These are phyloP conservation scores for Candida odintsovae DNA, from an alignment of 805 yeast species.

Conservation along the genomic window DNA sequence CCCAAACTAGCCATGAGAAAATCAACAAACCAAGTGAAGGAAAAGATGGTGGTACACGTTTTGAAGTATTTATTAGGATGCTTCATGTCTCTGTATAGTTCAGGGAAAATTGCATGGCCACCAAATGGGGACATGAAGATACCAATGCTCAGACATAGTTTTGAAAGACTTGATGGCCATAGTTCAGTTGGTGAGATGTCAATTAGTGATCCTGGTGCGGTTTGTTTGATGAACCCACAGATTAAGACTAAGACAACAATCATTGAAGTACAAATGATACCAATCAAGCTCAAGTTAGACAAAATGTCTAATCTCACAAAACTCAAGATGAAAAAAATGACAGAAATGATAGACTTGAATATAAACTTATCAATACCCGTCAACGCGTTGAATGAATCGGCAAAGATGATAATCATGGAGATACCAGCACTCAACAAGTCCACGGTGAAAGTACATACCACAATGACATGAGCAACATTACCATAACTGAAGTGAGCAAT, in stretches of 20 bases:
- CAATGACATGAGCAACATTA: slow-evolving; percentile 32
- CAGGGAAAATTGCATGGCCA: slow-evolving; percentile 81
- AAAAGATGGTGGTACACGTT: slow-evolving; percentile 50
- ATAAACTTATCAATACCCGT: slow-evolving; percentile 31
- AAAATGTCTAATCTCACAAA: slow-evolving; percentile 51
- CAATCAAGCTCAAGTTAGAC: slow-evolving; percentile 49
- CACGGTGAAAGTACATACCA: slow-evolving; percentile 43
- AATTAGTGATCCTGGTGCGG: slow-evolving; percentile 51
- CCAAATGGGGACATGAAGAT: slow-evolving; percentile 77
- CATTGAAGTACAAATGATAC: slow-evolving; percentile 49
- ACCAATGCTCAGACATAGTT: slow-evolving; percentile 48
- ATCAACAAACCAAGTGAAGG: slow-evolving; percentile 55
- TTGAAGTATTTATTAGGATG: slow-evolving; percentile 56
- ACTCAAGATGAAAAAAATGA: slow-evolving; percentile 38
- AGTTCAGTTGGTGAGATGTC: slow-evolving; percentile 38
- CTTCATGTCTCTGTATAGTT: slow-evolving; percentile 68
- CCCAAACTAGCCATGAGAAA: slow-evolving; percentile 59
- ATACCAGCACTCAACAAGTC: slow-evolving; percentile 60
- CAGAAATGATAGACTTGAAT: slow-evolving; percentile 38
- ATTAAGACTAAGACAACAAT: slow-evolving; percentile 39
- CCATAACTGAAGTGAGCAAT: slow-evolving; percentile 51
- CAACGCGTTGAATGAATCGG: slow-evolving; percentile 53
- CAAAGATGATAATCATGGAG: slow-evolving; percentile 51
- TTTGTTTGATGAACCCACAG: slow-evolving; percentile 39
- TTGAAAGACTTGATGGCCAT: slow-evolving; percentile 32